Base-by-base conservation (phyloP, 2,329 filamentous ascomycete genomes). In the Epicoccum sorghinum region DNA sequence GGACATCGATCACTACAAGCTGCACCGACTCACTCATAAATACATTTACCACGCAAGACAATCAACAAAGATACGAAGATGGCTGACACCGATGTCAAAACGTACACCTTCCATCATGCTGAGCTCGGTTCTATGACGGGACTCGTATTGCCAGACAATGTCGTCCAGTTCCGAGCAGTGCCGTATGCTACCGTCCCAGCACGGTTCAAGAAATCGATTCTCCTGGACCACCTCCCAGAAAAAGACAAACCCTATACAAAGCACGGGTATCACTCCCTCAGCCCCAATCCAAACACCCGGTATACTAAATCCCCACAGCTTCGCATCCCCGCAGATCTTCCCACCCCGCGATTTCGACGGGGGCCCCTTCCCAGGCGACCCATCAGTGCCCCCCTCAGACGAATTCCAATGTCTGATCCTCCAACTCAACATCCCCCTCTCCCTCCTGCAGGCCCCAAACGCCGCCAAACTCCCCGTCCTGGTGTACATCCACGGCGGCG, bases 401-500 rank as follows among this genome's bases (percentile, higher is more conserved):
- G 5, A 36, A 32, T 22, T 32, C 30, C 12, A 30, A 36, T 62
- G 61, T 33, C 48, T 67, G 8, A 66, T 62, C 8, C 41, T 68
- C 1, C 63, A 68, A 37, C 32, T 69, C 32, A 68, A 67, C n/a
- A 47, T 67, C 4, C 68, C 67, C 1, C 43, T 67, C 4, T 23
- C 38, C 9, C 37, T 14, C 13, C 57, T 68, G 3, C 25, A 30
- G 2, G 8, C 40, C 7, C 40, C 13, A 1, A 7, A 14, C 13
- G 13, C 24, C 12, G 5, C 12, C 13, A 58, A 59, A 1, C 67
- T 83, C 0, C 82, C 82, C 0, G 80, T 84, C 0, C 62, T 83
- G 14, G 70, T 80, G 0, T 82, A 81, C 56, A 76, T 84, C 9
- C 81, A 84, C 55, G 82, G 82, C 2, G 81, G 82, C 8, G 82